phyloP scores from a whole-genome alignment of 2,329 filamentous ascomycete genomes.

The Penicillium sp. region DNA sequence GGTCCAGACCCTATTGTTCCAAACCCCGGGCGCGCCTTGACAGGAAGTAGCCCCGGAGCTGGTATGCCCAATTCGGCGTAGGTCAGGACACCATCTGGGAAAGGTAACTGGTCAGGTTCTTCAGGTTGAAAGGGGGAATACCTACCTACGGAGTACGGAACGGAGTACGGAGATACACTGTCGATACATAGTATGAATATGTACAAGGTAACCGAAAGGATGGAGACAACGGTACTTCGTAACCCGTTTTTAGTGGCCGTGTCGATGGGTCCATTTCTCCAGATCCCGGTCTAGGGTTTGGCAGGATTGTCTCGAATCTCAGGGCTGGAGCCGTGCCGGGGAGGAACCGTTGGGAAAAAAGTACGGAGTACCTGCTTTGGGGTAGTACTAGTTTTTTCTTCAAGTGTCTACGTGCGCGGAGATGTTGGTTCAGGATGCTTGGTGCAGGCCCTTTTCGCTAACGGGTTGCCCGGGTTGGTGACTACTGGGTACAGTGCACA shows the following conservation, averaged over 20 bases:
- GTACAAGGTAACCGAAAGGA: not conserved
- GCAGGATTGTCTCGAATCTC: not conserved
- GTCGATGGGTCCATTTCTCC: not conserved
- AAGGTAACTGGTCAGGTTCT: too few species aligned
- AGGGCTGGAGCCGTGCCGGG: not conserved
- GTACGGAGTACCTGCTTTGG: not conserved
- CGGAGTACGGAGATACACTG: too few species aligned
- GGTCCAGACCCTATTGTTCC: not conserved
- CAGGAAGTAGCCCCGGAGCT: constrained; percentile 3
- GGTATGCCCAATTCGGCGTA: not conserved
- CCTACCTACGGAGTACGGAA: too few species aligned
- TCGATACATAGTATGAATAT: too few species aligned
- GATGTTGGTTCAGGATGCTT: not conserved
- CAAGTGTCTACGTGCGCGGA: not conserved
- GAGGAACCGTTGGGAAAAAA: not conserved
- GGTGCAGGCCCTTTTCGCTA: too few species aligned
- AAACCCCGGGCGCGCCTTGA: not conserved
- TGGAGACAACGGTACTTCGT: not conserved
- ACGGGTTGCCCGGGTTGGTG: too few species aligned
- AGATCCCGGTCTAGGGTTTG: not conserved
- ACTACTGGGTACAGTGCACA: too few species aligned
- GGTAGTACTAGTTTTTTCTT: not conserved
- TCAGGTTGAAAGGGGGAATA: not conserved
- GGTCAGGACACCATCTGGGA: not conserved
- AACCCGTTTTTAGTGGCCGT: not conserved